Percentiles rank a stretch among this genome's conserved stretches.
Evolutionary conservation across 129 eudicot species (phyloP).

Genomic region (Centaurea solstitialis): DNA sequence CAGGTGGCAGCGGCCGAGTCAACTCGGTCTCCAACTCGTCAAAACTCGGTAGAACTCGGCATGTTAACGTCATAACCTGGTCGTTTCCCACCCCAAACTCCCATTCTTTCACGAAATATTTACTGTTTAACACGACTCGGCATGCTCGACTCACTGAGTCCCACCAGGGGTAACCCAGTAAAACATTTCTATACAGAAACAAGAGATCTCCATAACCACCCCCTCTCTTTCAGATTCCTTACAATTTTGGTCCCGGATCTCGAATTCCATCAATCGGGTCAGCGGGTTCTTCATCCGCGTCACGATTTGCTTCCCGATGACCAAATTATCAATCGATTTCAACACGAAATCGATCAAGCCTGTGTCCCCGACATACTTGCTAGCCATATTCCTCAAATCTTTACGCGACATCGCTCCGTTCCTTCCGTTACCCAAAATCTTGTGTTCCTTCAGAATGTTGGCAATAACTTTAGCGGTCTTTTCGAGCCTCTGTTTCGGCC

Average conservation of each 20-base stretch:
- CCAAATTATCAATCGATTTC: constrained; percentile 43
- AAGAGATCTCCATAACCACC: constrained; percentile 47
- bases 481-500: constrained; percentile 53
- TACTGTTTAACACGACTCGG: constrained; percentile 49
- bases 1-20: constrained; percentile 59
- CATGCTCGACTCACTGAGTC: constrained; percentile 47
- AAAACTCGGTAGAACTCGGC: constrained; percentile 70
- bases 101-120: constrained; percentile 78
- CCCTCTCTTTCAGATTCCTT: constrained; percentile 25
- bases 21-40: constrained; percentile 68
- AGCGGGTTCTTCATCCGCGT: constrained; percentile 45
- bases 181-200: constrained; percentile 50
- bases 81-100: constrained; percentile 18
- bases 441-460: constrained; percentile 42
- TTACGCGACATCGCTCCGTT: constrained; percentile 48
- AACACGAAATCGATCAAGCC: constrained; percentile 61
- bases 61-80: constrained; percentile 47
- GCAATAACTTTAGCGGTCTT: constrained; percentile 55
- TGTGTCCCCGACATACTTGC: constrained; percentile 44
- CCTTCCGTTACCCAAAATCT: constrained; percentile 21
- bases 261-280: constrained; percentile 48
- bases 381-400: constrained; percentile 57
- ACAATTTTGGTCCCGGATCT: constrained; percentile 29
- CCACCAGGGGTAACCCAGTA: constrained; percentile 50
- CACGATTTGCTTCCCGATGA: constrained; percentile 42